Percentiles rank a stretch among this genome's conserved stretches.
Evolutionary conservation across 108 stramenopile species (phyloP).

Genomic region (Tribonema minus): DNA sequence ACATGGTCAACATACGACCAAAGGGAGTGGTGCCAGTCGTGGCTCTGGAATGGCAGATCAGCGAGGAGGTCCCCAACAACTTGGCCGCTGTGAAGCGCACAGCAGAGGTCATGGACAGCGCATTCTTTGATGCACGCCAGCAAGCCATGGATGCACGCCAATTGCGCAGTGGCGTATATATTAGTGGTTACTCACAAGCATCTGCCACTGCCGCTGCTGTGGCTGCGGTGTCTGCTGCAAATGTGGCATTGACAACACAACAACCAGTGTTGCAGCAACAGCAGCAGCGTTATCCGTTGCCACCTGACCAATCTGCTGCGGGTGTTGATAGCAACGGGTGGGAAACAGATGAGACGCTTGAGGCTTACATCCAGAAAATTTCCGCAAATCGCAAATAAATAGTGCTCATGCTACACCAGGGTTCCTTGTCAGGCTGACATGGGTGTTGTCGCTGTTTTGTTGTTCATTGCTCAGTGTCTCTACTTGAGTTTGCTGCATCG

Average conservation of each 20-base stretch:
- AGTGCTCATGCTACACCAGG: too few relatives aligned
- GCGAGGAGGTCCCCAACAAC: slow-evolving; percentile 86
- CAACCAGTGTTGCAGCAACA: background rate
- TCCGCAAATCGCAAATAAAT: too few relatives aligned
- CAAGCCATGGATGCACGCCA: too few relatives aligned
- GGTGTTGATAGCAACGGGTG: slow-evolving; percentile 8
- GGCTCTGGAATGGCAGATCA: slow-evolving; percentile 86
- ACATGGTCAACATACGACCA: slow-evolving; percentile 75
- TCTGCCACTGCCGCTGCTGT: background rate
- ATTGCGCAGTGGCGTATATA: background rate
- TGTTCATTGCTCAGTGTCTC: too few relatives aligned
- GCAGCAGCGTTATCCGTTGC: background rate
- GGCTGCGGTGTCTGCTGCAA: background rate
- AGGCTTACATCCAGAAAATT: slow-evolving; percentile 9
- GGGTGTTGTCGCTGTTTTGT: too few relatives aligned
- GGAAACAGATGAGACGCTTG: slow-evolving; percentile 38
- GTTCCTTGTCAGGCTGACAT: too few relatives aligned
- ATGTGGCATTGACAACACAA: background rate
- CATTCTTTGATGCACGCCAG: background rate
- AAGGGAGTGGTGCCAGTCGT: slow-evolving; percentile 87
- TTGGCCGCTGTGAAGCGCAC: slow-evolving; percentile 76
- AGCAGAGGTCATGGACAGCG: slow-evolving; percentile 51
- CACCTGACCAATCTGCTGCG: background rate
- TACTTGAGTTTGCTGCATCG: too few relatives aligned
- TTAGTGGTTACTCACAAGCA: background rate